Evolutionary conservation across 2,329 filamentous ascomycete genomes (phyloP).

Genomic region (Ilyonectria sp.): DNA sequence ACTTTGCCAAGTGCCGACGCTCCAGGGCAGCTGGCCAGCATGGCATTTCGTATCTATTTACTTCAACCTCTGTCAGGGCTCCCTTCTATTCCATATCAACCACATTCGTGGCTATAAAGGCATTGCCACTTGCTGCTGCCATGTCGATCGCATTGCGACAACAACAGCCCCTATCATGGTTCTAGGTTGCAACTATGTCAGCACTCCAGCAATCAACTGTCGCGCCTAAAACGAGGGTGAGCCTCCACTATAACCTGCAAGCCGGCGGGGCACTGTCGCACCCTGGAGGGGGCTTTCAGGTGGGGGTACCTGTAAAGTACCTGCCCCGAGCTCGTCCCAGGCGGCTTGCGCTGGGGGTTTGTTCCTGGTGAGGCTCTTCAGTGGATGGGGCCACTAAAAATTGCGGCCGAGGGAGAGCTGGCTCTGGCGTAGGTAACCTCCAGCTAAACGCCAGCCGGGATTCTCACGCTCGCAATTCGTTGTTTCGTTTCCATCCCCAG

Average conservation of each 20-base stretch:
- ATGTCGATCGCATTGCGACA: too few relatives aligned
- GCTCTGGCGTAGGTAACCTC: background rate
- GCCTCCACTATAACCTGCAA: slow-evolving; percentile 18
- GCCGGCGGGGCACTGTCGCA: slow-evolving; percentile 28
- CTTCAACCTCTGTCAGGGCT: too few relatives aligned
- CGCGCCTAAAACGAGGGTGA: background rate
- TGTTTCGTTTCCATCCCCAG: background rate
- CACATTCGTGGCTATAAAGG: too few relatives aligned
- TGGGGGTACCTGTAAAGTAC: slow-evolving; percentile 9
- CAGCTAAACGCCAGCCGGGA: background rate
- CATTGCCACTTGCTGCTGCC: too few relatives aligned
- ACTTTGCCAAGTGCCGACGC: too few relatives aligned
- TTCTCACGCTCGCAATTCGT: background rate
- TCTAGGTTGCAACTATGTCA: background rate
- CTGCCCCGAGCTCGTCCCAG: slow-evolving; percentile 11
- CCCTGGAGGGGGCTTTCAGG: background rate
- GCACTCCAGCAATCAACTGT: background rate
- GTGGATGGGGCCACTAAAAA: slow-evolving; percentile 35
- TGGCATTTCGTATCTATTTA: too few relatives aligned
- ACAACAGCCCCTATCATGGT: background rate
- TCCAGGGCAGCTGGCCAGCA: too few relatives aligned
- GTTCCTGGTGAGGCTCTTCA: slow-evolving; percentile 38
- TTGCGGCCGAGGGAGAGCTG: slow-evolving; percentile 1
- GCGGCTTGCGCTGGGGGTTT: slow-evolving; percentile 10
- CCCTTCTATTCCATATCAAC: too few relatives aligned